Conservation (phyloP, 139 green algal species). For the Pseudopediastrum boryanum region DNA sequence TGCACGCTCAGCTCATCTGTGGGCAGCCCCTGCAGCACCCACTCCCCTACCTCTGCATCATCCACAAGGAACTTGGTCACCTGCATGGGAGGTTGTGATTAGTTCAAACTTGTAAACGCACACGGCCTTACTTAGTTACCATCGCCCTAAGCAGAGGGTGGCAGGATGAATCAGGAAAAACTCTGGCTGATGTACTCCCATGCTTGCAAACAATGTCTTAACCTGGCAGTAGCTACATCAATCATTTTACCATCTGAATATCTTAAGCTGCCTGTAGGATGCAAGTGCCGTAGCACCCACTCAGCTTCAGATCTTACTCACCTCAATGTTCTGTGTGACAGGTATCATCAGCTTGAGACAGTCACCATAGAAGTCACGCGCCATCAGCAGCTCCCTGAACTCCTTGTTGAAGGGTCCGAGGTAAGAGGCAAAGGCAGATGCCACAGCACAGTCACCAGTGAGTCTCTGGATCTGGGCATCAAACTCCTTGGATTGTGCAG, state of each 20-base stretch:
- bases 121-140: too few relatives aligned
- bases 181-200: too few relatives aligned
- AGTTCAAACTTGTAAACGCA: too few relatives aligned
- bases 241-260: too few relatives aligned
- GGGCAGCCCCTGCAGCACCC: constrained; percentile 91
- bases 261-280: too few relatives aligned
- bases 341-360: constrained; percentile 78
- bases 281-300: too few relatives aligned
- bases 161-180: too few relatives aligned
- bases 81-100: too few relatives aligned
- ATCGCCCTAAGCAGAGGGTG: too few relatives aligned
- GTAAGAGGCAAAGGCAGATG: constrained; percentile 90
- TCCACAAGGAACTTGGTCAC: constrained; percentile 92
- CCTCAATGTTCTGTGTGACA: constrained; percentile 79
- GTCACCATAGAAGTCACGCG: constrained; percentile 80
- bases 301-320: constrained; percentile 25
- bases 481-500: constrained; percentile 86
- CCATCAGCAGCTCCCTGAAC: constrained; percentile 87
- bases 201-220: too few relatives aligned
- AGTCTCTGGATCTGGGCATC: constrained; percentile 82
- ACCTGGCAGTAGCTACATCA: too few relatives aligned
- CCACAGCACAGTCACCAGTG: constrained; percentile 87
- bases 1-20: constrained; percentile 94
- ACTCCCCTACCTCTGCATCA: constrained; percentile 88
- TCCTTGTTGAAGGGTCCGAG: constrained; percentile 95